Conservation (phyloP, 1,139 yeast species). For the Suhomyces coccinellae region DNA sequence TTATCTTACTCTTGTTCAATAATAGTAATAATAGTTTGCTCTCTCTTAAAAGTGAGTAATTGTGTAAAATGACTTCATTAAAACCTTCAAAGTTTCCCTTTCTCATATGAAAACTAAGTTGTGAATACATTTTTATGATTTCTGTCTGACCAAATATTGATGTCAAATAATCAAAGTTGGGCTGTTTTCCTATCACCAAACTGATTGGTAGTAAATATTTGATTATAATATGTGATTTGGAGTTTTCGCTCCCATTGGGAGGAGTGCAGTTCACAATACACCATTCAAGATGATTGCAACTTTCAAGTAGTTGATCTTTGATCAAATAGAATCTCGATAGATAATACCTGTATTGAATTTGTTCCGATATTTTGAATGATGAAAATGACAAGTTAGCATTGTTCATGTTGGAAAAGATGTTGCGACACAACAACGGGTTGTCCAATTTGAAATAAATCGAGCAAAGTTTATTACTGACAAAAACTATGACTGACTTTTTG, state of each 20-base stretch:
- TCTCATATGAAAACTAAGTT: conserved; percentile 34
- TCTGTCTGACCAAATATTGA: conserved; percentile 19
- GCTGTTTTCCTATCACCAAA: conserved; percentile 52
- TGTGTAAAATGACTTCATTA: conserved; percentile 25
- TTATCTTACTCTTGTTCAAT: conserved; percentile 40
- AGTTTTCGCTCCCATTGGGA: conserved; percentile 12
- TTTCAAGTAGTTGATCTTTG: conserved; percentile 55
- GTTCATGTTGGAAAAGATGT: conserved; percentile 73
- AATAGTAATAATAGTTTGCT: conserved; percentile 38
- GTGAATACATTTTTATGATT: conserved; percentile 32
- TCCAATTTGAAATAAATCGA: conserved; percentile 60
- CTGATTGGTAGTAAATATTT: conserved; percentile 59
- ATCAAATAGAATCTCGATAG: conserved; percentile 66
- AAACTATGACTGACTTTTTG: conserved; percentile 55
- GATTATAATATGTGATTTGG: conserved; percentile 42
- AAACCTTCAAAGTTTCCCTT: conserved; percentile 44
- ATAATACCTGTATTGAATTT: conserved; percentile 66
- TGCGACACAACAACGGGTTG: conserved; percentile 69
- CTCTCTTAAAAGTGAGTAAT: conserved; percentile 39
- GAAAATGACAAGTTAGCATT: conserved; percentile 53
- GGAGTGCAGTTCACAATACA: conserved; percentile 51
- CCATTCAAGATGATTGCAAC: conserved; percentile 64
- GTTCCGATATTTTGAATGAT: conserved; percentile 50
- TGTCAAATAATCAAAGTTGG: conserved; percentile 33
- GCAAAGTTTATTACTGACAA: conserved; percentile 60